Evolutionary conservation across 306 rosid species (phyloP).

Genomic region (Ammopiptanthus mongolicus): DNA sequence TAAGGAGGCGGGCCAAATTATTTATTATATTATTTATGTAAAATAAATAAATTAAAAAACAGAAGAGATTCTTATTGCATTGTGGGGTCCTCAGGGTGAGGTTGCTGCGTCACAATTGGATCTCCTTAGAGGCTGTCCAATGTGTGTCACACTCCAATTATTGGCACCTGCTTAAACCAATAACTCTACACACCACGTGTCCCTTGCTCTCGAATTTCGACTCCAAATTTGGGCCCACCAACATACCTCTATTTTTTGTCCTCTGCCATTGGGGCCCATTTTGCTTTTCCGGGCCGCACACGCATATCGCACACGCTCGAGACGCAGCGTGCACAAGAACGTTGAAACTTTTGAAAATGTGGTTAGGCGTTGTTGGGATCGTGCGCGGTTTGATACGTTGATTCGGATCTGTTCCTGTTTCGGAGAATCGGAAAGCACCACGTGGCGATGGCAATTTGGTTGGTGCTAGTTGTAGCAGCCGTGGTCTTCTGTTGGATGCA

Average conservation of each 20-base stretch:
- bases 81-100: slow-evolving; percentile 12
- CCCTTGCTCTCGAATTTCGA: not conserved
- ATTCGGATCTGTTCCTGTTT: not conserved
- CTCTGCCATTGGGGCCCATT: not conserved
- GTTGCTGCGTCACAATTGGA: slow-evolving; percentile 8
- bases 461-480: not conserved
- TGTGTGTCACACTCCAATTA: not conserved
- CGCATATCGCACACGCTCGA: slow-evolving; percentile 9
- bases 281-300: not conserved
- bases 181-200: not conserved
- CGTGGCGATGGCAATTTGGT: not conserved
- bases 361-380: not conserved
- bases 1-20: not conserved
- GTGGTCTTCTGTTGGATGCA: not conserved
- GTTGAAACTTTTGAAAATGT: not conserved
- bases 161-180: not conserved
- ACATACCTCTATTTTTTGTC: not conserved
- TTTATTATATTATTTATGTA: not conserved
- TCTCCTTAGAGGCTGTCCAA: not conserved
- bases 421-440: not conserved
- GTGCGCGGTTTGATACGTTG: not conserved
- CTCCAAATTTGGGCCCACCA: not conserved
- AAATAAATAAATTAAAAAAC: too few species aligned
- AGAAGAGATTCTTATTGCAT: not conserved
- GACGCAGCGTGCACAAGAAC: slow-evolving; percentile 5